These are phyloP conservation scores for Orobanche coerulescens DNA, from an alignment of 257 asterid species.

Conservation along the genomic window DNA sequence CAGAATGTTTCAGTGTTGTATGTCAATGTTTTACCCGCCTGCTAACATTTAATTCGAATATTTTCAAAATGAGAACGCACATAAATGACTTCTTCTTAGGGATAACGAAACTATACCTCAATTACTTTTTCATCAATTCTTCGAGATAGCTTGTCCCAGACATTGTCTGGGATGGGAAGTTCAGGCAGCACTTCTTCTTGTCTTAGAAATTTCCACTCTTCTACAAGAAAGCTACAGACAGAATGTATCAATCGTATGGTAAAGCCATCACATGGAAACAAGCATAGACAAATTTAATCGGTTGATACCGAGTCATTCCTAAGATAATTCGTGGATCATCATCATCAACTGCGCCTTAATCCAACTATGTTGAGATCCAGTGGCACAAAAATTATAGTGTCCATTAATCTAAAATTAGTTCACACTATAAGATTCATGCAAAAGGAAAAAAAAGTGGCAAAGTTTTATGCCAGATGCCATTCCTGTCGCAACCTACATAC, in stretches of 20 bases:
- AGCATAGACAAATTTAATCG: background rate
- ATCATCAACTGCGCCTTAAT: no score
- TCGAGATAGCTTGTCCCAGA: constrained; percentile 56
- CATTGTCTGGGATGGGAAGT: constrained; percentile 40
- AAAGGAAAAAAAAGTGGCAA: no score
- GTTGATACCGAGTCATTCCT: background rate
- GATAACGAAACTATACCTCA: constrained; percentile 41
- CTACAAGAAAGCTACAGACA: constrained; percentile 60
- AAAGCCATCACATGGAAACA: constrained; percentile 13
- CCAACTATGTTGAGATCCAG: no score
- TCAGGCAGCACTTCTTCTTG: constrained; percentile 33
- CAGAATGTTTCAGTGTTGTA: background rate
- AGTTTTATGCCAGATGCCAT: no score
- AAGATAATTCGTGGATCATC: no score
- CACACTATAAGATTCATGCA: no score
- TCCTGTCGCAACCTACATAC: no score
- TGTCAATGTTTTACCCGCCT: background rate
- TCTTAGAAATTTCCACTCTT: constrained; percentile 63
- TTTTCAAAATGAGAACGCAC: background rate
- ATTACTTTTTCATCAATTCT: constrained; percentile 43
- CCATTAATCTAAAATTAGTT: no score
- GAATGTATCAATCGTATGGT: constrained; percentile 6
- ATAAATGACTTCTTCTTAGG: background rate
- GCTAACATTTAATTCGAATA: background rate
- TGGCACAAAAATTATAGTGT: no score